These are phyloP conservation scores for Pezicula neosporulosa DNA, from an alignment of 2,329 filamentous ascomycete species.

Conservation along the genomic window DNA sequence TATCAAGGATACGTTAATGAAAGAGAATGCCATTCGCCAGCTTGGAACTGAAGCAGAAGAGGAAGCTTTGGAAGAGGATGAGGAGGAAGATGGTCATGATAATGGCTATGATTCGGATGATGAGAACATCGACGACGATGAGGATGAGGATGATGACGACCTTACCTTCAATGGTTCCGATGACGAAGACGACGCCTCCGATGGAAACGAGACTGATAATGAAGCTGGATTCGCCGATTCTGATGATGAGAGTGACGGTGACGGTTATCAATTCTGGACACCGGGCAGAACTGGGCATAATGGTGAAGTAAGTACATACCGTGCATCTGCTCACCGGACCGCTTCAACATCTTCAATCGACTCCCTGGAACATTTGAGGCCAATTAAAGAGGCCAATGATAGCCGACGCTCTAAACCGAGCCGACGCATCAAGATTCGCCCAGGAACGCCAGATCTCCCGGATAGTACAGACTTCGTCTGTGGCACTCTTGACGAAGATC, in stretches of 20 bases:
- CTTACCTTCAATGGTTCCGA: conserved; percentile 39
- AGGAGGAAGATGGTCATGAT: conserved; percentile 44
- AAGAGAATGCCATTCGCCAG: conserved; percentile 84
- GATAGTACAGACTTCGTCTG: conserved; percentile 99
- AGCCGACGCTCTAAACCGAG: conserved; percentile 9
- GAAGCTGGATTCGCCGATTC: conserved; percentile 68
- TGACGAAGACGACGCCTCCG: conserved; percentile 68
- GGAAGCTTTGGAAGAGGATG: conserved; percentile 76
- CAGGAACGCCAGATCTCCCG: conserved; percentile 76
- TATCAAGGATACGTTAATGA: conserved; percentile 82
- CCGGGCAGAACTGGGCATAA: conserved; percentile 28
- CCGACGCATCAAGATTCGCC: conserved; percentile 51
- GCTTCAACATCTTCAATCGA: conserved; percentile 61
- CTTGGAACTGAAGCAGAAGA: conserved; percentile 88
- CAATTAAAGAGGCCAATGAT: conserved; percentile 8
- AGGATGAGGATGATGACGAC: conserved; percentile 58
- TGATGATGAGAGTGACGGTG: conserved; percentile 62
- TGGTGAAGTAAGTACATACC: conserved; percentile 19
- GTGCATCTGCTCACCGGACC: conserved; percentile 27
- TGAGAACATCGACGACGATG: conserved; percentile 43
- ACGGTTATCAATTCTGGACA: conserved; percentile 64
- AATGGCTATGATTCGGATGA: conserved; percentile 39
- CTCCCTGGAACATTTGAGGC: conserved; percentile 34
- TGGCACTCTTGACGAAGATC: conserved; percentile 92
- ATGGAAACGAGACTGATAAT: conserved; percentile 64